A percentile compares a stretch with the other conserved stretches of the same genome.
Evolutionary conservation across 1,284 basidiomycete genomes (phyloP).

Genomic region (Austroboletus niveus): DNA sequence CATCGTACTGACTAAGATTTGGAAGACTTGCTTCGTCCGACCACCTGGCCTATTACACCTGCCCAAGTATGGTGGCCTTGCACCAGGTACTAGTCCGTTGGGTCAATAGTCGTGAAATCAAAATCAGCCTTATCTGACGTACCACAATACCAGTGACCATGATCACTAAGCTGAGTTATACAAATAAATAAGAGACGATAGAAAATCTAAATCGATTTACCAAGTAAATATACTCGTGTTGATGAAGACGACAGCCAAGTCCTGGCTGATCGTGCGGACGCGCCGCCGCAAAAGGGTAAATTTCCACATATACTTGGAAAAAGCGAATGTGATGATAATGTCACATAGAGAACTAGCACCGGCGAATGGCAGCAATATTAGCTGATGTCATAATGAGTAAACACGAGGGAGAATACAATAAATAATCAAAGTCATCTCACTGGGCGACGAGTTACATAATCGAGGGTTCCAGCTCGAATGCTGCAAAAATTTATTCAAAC

Average conservation of each 20-base stretch:
- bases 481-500: background rate
- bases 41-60: background rate
- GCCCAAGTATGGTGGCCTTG: background rate
- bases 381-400: background rate
- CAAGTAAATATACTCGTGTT: slow-evolving; percentile 15
- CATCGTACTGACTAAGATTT: background rate
- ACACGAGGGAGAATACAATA: background rate
- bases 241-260: slow-evolving; percentile 14
- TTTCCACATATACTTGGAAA: slow-evolving; percentile 18
- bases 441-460: background rate
- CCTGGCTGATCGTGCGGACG: slow-evolving; percentile 7
- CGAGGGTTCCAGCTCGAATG: slow-evolving; percentile 2
- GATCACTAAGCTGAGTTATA: background rate
- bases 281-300: slow-evolving; percentile 5
- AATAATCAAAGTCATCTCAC: background rate
- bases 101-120: background rate
- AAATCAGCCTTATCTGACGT: background rate
- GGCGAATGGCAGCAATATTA: slow-evolving; percentile 1
- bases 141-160: slow-evolving; percentile 5
- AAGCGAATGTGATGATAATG: slow-evolving; percentile 5
- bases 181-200: background rate
- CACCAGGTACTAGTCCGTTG: slow-evolving; percentile 3
- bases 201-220: background rate
- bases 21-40: background rate
- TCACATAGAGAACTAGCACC: background rate